Percentiles rank a stretch among this genome's conserved stretches.
These are phyloP conservation scores for Arachis monticola DNA, from an alignment of 331 rosid species.

Conservation along the genomic window DNA sequence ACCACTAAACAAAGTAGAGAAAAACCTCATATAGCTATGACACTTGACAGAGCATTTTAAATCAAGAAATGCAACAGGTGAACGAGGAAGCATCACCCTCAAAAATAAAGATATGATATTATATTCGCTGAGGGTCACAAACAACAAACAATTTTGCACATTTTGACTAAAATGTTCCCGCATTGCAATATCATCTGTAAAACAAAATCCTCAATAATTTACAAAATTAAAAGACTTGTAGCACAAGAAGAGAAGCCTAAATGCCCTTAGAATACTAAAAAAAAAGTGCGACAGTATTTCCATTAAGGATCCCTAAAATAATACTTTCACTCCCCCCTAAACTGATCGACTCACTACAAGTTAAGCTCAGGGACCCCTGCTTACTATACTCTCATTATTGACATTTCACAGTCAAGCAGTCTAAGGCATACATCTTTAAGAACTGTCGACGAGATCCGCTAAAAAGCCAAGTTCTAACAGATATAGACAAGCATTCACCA, in stretches of 20 bases:
- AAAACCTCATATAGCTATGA: constrained; percentile 7
- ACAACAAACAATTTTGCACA: constrained; percentile 94
- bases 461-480: too few species aligned
- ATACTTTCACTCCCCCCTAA: too few species aligned
- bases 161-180: constrained; percentile 86
- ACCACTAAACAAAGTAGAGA: constrained; percentile 64
- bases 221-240: constrained; percentile 12
- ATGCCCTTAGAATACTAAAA: constrained; percentile 7
- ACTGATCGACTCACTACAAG: not conserved
- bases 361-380: too few species aligned
- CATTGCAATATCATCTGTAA: constrained; percentile 83
- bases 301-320: constrained; percentile 24
- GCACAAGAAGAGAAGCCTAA: not conserved
- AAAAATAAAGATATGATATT: constrained; percentile 80
- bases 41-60: not conserved
- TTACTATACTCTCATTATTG: too few species aligned
- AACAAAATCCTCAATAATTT: constrained; percentile 25
- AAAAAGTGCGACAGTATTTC: constrained; percentile 18
- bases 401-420: too few species aligned
- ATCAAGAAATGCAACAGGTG: constrained; percentile 21
- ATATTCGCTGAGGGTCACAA: constrained; percentile 94
- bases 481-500: too few species aligned
- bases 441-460: too few species aligned
- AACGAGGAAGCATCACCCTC: constrained; percentile 61
- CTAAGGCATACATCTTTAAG: too few species aligned